Percentiles rank a stretch among this genome's conserved stretches.
These are phyloP conservation scores for Daedaleopsis sinensis DNA, from an alignment of 768 basidiomycete species.

Conservation along the genomic window DNA sequence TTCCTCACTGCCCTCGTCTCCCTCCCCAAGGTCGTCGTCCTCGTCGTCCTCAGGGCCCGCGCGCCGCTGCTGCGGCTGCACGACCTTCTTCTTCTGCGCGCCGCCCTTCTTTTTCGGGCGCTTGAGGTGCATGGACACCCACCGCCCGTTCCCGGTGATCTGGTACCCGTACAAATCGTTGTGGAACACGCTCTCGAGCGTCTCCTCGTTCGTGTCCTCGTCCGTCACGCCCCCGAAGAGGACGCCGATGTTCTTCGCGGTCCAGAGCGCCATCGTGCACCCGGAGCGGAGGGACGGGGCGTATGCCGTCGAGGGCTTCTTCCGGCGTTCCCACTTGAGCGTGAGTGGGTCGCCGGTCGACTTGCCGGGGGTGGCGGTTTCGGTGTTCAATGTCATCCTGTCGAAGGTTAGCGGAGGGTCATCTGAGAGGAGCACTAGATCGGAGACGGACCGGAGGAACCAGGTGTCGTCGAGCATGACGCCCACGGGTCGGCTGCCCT, in stretches of 20 bases:
- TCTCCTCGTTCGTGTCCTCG: constrained; percentile 84
- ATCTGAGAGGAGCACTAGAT: neutral
- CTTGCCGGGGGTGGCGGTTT: constrained; percentile 35
- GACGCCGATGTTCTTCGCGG: constrained; percentile 65
- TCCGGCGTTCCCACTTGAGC: constrained; percentile 87
- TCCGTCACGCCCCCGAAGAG: constrained; percentile 90
- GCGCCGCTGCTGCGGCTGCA: constrained; percentile 15
- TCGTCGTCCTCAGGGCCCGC: constrained; percentile 23
- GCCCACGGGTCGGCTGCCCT: constrained; percentile 83
- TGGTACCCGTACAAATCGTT: constrained; percentile 89
- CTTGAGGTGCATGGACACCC: constrained; percentile 76
- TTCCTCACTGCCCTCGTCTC: constrained; percentile 24
- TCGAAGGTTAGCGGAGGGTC: neutral
- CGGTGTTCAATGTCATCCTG: constrained; percentile 37
- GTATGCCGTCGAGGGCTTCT: constrained; percentile 68
- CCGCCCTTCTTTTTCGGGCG: constrained; percentile 58
- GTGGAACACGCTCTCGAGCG: constrained; percentile 82
- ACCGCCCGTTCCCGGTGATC: constrained; percentile 70
- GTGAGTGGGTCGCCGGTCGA: constrained; percentile 46
- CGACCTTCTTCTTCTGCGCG: constrained; percentile 45
- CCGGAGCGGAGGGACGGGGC: constrained; percentile 76
- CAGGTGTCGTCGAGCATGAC: constrained; percentile 92
- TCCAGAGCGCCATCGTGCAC: constrained; percentile 87
- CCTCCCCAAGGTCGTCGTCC: constrained; percentile 22
- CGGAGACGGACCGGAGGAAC: constrained; percentile 65